These are phyloP conservation scores for Capsicum baccatum DNA, from an alignment of 257 asterid genomes.

Conservation along the genomic window DNA sequence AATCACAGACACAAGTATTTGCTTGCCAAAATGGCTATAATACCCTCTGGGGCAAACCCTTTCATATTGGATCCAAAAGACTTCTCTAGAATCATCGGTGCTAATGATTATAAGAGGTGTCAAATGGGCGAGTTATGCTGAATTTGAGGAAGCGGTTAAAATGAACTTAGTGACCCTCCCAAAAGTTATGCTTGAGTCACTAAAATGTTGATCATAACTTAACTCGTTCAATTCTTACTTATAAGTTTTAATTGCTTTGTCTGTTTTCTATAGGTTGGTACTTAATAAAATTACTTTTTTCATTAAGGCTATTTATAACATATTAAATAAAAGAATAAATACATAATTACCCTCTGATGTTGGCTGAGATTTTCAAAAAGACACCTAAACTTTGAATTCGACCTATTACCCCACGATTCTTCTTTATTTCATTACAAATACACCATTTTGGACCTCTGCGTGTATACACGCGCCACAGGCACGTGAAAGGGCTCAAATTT, in stretches of 20 bases:
- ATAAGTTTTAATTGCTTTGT: neutral
- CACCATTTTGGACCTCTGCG: too few species aligned
- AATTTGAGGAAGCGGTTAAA: neutral
- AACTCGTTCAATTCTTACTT: neutral
- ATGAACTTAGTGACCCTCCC: too few species aligned
- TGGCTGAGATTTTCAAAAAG: too few species aligned
- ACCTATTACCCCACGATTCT: too few species aligned
- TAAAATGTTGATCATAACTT: neutral
- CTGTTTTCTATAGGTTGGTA: neutral
- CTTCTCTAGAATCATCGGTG: neutral
- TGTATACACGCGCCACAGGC: too few species aligned
- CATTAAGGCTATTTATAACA: too few species aligned
- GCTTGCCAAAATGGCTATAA: constrained; percentile 40
- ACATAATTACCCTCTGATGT: too few species aligned
- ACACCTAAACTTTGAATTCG: too few species aligned
- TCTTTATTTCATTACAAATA: too few species aligned
- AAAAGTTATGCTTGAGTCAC: neutral
- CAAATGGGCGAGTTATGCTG: neutral
- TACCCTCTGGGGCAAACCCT: constrained; percentile 34
- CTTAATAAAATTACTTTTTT: too few species aligned
- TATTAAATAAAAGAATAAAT: too few species aligned
- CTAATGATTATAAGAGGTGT: neutral
- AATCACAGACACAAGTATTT: neutral
- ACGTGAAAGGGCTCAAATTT: too few species aligned
- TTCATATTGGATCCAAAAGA: neutral